A percentile compares a stretch with the other conserved stretches of the same genome.
Conservation (phyloP, 2,329 filamentous ascomycete genomes). For the Aspergillus caelatus region DNA sequence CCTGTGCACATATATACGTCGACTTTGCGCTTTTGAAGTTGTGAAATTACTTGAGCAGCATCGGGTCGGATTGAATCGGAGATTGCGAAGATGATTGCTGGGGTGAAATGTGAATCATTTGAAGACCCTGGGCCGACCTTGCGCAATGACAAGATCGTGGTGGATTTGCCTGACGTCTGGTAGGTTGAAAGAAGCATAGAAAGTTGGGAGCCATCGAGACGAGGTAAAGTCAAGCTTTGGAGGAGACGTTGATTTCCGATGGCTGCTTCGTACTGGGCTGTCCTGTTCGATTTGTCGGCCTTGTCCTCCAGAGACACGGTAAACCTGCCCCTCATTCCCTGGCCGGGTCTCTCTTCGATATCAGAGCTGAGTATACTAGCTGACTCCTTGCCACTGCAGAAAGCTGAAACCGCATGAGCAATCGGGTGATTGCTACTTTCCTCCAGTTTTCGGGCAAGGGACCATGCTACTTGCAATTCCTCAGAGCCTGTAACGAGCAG, state of each 20-base stretch:
- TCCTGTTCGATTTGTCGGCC: slow-evolving; percentile 15
- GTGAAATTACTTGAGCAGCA: slow-evolving; percentile 64
- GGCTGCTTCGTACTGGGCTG: slow-evolving; percentile 48
- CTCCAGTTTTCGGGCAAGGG: slow-evolving; percentile 55
- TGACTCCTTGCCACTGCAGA: slow-evolving; percentile 44
- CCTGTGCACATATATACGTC: slow-evolving; percentile 92
- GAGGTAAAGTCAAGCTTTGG: slow-evolving; percentile 31
- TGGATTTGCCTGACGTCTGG: slow-evolving; percentile 47
- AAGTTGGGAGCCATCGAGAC: slow-evolving; percentile 37
- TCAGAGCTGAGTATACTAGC: slow-evolving; percentile 35
- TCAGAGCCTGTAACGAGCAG: slow-evolving; percentile 38
- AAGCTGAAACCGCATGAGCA: slow-evolving; percentile 56
- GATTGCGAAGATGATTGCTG: slow-evolving; percentile 72
- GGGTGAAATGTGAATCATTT: slow-evolving; percentile 33
- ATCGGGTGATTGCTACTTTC: slow-evolving; percentile 63
- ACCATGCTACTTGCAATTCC: slow-evolving; percentile 46
- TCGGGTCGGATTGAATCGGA: slow-evolving; percentile 81
- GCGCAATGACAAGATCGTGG: slow-evolving; percentile 47
- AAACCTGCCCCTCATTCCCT: slow-evolving; percentile 60
- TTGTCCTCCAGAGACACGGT: slow-evolving; percentile 29
- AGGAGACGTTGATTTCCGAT: slow-evolving; percentile 63
- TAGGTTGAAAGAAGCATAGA: slow-evolving; percentile 40
- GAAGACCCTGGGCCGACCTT: slow-evolving; percentile 11
- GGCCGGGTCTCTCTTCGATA: slow-evolving; percentile 59
- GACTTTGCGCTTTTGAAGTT: slow-evolving; percentile 67